phyloP scores from a whole-genome alignment of 352 stramenopile species.

The Globisporangium yorkense region DNA sequence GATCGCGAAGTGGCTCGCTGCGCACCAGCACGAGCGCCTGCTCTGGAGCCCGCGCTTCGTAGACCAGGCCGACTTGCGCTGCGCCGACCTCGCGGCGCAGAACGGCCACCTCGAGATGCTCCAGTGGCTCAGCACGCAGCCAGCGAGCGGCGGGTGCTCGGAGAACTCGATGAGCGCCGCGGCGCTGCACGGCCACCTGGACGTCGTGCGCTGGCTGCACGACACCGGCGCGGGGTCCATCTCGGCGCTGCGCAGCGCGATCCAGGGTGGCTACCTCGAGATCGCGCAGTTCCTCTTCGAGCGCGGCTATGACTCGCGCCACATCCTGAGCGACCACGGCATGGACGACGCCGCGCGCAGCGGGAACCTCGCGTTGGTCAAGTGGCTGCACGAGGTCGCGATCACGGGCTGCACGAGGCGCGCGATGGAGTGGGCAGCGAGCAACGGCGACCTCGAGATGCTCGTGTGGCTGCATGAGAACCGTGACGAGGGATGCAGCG shows the following conservation, averaged over 20 bases:
- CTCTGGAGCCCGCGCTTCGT: constrained; percentile 3
- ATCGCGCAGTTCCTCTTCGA: constrained; percentile 11
- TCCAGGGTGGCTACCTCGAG: constrained; percentile 5
- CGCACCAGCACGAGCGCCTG: constrained; percentile 5
- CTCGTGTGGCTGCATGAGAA: constrained; percentile 4
- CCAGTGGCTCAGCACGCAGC: constrained; percentile 5
- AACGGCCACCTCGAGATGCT: constrained; percentile 3
- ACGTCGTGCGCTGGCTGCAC: constrained; percentile 8
- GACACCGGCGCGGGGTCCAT: background rate
- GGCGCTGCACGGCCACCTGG: constrained; percentile 2
- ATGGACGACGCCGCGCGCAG: constrained; percentile 6
- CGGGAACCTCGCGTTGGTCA: constrained; percentile 5
- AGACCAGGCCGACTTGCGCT: constrained; percentile 3
- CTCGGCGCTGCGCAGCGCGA: constrained; percentile 4
- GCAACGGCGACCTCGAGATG: background rate
- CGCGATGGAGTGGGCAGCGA: background rate
- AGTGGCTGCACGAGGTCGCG: background rate
- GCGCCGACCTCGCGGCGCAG: constrained; percentile 4
- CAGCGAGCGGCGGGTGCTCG: background rate
- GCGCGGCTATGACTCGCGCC: constrained; percentile 5
- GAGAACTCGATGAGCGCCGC: constrained; percentile 1
- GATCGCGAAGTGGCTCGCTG: constrained; percentile 7
- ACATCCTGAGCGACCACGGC: constrained; percentile 3
- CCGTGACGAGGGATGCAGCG: background rate
- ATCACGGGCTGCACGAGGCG: background rate